Percentiles rank a stretch among this genome's conserved stretches.
These are phyloP conservation scores for Chaetomium fimeti DNA, from an alignment of 495 filamentous ascomycete species.

Conservation along the genomic window DNA sequence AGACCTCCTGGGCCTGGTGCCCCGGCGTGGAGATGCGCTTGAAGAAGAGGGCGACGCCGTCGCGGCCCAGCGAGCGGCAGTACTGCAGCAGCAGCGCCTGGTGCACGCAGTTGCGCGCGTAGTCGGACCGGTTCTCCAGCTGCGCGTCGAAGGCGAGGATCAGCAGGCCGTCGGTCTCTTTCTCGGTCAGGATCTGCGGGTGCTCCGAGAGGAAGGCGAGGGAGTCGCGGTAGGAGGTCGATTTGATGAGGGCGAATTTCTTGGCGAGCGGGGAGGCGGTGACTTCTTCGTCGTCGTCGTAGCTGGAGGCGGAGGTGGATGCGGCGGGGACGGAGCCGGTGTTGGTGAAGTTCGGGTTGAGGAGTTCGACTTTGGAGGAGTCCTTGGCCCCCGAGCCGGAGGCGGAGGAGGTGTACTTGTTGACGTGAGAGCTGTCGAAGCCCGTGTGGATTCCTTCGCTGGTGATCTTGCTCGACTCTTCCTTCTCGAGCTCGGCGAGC, in stretches of 20 bases:
- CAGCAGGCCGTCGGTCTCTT: conserved; percentile 86
- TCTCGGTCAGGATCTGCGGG: conserved; percentile 75
- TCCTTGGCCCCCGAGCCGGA: conserved; percentile 39
- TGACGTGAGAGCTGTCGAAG: conserved; percentile 77
- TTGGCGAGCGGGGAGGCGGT: conserved; percentile 72
- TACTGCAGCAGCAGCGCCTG: conserved; percentile 92
- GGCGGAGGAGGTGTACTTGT: conserved; percentile 52
- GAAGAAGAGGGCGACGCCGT: conserved; percentile 92
- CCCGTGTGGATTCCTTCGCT: conserved; percentile 90
- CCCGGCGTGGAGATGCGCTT: conserved; percentile 88
- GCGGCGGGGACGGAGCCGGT: conserved; percentile 22
- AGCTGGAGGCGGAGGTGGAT: conserved; percentile 16
- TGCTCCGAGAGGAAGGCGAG: conserved; percentile 72
- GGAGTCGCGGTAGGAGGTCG: conserved; percentile 68
- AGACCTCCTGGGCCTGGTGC: conserved; percentile 89
- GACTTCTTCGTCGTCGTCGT: conserved; percentile 63
- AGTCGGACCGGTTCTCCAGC: conserved; percentile 68
- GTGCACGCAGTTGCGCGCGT: conserved; percentile 87
- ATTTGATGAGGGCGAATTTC: conserved; percentile 74
- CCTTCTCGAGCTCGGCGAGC: conserved; percentile 79
- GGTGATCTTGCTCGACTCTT: conserved; percentile 87
- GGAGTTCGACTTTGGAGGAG: conserved; percentile 65
- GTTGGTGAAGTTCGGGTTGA: conserved; percentile 64
- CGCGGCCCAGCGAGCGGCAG: conserved; percentile 80
- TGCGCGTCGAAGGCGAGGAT: conserved; percentile 87